Evolutionary conservation across 2,329 filamentous ascomycete species (phyloP).

Genomic region (Verticillium albo-atrum): DNA sequence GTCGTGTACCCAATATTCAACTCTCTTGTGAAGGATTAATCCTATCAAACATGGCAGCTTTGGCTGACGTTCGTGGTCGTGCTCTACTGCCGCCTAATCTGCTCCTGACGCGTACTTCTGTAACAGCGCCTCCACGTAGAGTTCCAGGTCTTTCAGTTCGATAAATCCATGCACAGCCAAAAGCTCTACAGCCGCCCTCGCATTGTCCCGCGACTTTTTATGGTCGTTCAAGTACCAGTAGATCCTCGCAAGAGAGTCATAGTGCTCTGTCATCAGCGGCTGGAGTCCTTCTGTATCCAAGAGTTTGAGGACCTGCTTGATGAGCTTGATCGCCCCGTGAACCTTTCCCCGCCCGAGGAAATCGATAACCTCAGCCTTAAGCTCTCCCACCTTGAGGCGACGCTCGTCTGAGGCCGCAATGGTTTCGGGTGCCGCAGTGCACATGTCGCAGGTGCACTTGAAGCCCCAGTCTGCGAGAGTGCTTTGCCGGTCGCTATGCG

Average conservation of each 20-base stretch:
- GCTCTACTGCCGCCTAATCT: too few species aligned
- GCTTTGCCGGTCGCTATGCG: conserved; percentile 16
- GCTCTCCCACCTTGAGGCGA: conserved; percentile 16
- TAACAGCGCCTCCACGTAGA: background rate
- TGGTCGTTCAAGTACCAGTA: background rate
- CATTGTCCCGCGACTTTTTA: background rate
- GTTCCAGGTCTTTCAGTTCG: background rate
- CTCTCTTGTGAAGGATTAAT: too few species aligned
- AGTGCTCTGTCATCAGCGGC: conserved; percentile 20
- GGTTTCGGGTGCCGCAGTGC: conserved; percentile 17
- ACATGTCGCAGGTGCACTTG: conserved; percentile 22
- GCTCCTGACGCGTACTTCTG: background rate
- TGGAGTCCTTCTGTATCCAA: conserved; percentile 19
- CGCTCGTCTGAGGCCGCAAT: conserved; percentile 24
- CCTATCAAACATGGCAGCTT: too few species aligned
- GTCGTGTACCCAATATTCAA: too few species aligned
- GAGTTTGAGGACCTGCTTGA: conserved; percentile 17
- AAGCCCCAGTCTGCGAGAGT: conserved; percentile 22
- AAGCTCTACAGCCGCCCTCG: background rate
- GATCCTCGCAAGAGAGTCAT: conserved; percentile 18
- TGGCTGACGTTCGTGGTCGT: too few species aligned
- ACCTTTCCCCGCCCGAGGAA: conserved; percentile 17
- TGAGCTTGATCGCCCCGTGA: conserved; percentile 16
- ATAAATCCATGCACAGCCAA: conserved; percentile 2
- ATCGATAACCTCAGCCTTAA: conserved; percentile 17